These are phyloP conservation scores for Blastobotrys raffinosifermentans DNA, from an alignment of 1,139 yeast species.

Conservation along the genomic window DNA sequence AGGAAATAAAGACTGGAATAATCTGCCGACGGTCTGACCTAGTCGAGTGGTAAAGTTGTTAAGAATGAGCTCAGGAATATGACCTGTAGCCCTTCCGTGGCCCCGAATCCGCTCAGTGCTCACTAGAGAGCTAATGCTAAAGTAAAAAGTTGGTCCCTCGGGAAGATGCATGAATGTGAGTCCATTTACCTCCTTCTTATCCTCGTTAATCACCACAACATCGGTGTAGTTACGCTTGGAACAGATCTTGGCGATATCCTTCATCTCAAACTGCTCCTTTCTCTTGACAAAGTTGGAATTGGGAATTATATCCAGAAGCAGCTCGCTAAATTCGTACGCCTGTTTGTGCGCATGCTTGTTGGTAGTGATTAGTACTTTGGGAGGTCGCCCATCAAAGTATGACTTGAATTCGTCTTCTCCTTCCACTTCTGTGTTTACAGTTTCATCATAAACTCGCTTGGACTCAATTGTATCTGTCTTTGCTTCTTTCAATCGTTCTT, in stretches of 20 bases:
- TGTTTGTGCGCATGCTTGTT: constrained; percentile 77
- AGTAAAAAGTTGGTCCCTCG: constrained; percentile 90
- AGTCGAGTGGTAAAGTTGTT: constrained; percentile 88
- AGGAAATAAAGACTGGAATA: constrained; percentile 90
- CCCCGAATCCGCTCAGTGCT: constrained; percentile 52
- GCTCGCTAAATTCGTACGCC: constrained; percentile 88
- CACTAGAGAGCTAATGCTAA: constrained; percentile 71
- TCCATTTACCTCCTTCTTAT: constrained; percentile 86
- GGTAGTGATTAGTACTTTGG: constrained; percentile 86
- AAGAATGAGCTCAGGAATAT: constrained; percentile 83
- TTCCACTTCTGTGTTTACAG: constrained; percentile 65
- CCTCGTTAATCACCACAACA: constrained; percentile 83
- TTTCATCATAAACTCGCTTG: constrained; percentile 86
- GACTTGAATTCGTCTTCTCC: constrained; percentile 74
- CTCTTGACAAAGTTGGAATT: constrained; percentile 82
- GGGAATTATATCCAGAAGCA: constrained; percentile 78
- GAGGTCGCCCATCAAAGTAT: constrained; percentile 59
- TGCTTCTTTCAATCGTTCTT: constrained; percentile 70
- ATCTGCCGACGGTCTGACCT: constrained; percentile 86
- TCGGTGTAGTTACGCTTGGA: constrained; percentile 81
- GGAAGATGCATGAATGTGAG: constrained; percentile 90
- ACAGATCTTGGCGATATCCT: constrained; percentile 81
- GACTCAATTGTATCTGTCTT: constrained; percentile 85
- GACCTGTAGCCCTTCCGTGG: constrained; percentile 87
- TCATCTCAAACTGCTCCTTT: constrained; percentile 73